Conservation (phyloP, 1,284 basidiomycete species). For the Sphagnurus paluster region DNA sequence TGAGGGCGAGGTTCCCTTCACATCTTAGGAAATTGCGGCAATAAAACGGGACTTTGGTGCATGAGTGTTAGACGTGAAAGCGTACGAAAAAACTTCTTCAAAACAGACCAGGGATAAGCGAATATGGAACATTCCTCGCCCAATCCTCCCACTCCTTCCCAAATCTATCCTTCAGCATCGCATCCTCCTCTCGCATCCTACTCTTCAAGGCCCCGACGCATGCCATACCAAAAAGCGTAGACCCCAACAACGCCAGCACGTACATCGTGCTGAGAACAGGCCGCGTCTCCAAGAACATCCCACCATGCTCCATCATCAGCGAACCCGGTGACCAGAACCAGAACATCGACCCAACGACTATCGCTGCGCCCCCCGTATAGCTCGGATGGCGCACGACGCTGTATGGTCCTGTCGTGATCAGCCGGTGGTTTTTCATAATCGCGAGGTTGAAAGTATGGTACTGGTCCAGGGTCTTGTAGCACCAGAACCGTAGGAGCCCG, state of each 20-base stretch:
- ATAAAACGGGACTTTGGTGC: no score
- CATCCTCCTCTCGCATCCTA: conserved; percentile 17
- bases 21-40: no score
- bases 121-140: conserved; percentile 18
- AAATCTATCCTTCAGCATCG: conserved; percentile 17
- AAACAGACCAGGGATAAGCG: conserved; percentile 20
- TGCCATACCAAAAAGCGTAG: not conserved
- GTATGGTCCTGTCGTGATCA: conserved; percentile 19
- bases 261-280: not conserved
- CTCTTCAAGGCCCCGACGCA: not conserved
- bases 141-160: conserved; percentile 22
- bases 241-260: not conserved
- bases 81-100: no score
- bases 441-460: conserved; percentile 20
- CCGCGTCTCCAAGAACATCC: conserved; percentile 3
- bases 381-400: conserved; percentile 18
- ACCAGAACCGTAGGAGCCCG: conserved; percentile 3
- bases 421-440: conserved; percentile 26
- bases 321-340: conserved; percentile 13
- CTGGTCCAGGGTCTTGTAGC: conserved; percentile 6
- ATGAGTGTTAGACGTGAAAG: no score
- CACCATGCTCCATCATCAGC: conserved; percentile 9
- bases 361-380: conserved; percentile 13
- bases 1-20: no score
- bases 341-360: conserved; percentile 7